These are phyloP conservation scores for Colletotrichum tamarilloi DNA, from an alignment of 2,329 filamentous ascomycete genomes.

Conservation along the genomic window DNA sequence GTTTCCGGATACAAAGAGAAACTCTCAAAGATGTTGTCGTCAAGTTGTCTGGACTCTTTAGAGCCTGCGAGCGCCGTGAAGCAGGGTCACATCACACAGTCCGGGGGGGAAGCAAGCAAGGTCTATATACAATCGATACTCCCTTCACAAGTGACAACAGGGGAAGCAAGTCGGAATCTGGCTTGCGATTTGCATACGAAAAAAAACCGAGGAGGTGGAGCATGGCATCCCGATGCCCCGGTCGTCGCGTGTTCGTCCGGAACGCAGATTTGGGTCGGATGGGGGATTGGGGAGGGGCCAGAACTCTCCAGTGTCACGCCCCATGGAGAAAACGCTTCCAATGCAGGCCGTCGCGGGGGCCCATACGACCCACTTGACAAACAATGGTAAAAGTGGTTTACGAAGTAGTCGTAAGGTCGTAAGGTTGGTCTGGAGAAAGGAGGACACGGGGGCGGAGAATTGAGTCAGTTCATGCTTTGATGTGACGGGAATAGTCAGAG, in stretches of 20 bases:
- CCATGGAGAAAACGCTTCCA: conserved; percentile 27
- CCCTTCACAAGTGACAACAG: neutral
- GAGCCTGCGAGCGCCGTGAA: conserved; percentile 7
- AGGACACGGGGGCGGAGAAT: conserved; percentile 23
- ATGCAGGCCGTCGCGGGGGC: conserved; percentile 20
- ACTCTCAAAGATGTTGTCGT: neutral
- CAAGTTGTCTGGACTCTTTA: conserved; percentile 16
- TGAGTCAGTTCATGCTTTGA: conserved; percentile 28
- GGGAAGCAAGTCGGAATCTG: neutral
- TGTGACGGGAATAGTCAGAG: neutral
- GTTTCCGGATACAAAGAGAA: neutral
- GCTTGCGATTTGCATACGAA: neutral
- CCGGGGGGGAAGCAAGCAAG: neutral
- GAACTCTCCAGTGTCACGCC: conserved; percentile 10
- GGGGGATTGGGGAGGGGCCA: conserved; percentile 1
- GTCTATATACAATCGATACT: conserved; percentile 11
- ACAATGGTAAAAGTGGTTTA: neutral
- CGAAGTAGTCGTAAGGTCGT: neutral
- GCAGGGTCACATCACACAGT: neutral
- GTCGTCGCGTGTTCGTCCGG: conserved; percentile 26
- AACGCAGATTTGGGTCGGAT: conserved; percentile 6
- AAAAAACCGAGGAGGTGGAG: conserved; percentile 18
- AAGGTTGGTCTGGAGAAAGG: neutral
- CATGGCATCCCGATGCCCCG: conserved; percentile 14
- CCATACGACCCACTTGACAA: conserved; percentile 28